phyloP scores from a whole-genome alignment of 139 green algal genomes.

The Astrephomene gubernaculifera region DNA sequence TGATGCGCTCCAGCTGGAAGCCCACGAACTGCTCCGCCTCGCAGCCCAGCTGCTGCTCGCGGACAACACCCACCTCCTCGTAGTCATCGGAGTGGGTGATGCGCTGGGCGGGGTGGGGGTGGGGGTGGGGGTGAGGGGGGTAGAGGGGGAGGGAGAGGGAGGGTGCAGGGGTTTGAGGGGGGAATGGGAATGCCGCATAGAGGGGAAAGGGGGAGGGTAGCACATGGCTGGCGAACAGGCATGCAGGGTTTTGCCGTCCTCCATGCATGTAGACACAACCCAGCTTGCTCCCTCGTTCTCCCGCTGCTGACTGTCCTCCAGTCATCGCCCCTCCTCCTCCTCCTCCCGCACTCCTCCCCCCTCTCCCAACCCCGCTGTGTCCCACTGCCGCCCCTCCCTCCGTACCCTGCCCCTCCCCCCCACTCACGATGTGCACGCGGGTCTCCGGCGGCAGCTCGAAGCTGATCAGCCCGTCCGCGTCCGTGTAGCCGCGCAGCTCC shows the following conservation, averaged over 20 bases:
- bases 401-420: background rate
- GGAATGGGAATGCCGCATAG: no score
- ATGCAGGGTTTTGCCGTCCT: no score
- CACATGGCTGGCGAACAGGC: no score
- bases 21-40: conserved; percentile 54
- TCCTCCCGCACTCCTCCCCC: no score
- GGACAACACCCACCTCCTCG: conserved; percentile 2
- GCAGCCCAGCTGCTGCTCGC: conserved; percentile 16
- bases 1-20: conserved; percentile 58
- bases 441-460: conserved; percentile 49
- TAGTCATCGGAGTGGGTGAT: conserved; percentile 17
- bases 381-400: no score
- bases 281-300: no score
- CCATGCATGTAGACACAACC: no score
- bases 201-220: no score
- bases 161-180: background rate
- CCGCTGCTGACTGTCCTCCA: no score
- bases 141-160: background rate
- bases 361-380: no score
- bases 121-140: background rate
- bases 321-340: no score
- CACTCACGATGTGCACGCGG: background rate
- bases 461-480: conserved; percentile 43
- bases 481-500: conserved; percentile 20
- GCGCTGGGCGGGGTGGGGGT: background rate